Evolutionary conservation across 2,329 filamentous ascomycete species (phyloP), one percentile per base, ranked within the genome.

Genomic region (Colletotrichum sp.): DNA sequence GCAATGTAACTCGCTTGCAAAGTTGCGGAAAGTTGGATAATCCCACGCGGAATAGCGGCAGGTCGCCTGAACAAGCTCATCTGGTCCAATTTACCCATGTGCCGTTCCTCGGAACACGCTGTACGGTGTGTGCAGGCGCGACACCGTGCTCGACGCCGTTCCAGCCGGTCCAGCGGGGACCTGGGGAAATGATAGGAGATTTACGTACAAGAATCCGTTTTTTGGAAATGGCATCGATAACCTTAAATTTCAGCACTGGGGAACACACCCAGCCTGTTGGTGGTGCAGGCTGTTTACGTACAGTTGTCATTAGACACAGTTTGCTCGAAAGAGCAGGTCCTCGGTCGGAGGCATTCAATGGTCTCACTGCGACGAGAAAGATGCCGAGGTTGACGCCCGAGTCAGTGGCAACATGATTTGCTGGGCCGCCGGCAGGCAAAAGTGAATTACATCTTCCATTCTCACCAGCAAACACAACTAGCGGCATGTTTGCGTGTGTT

Each of bases 131-230:
- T 43, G 55, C 16, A n/a, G 28, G 32, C n/a, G 34, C n/a, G 48
- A 36, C 71, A 72, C 55, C 34, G 62, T 48, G 69, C 28, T 16
- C 32, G 21, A n/a, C 65, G 61, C 68, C 30, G 30, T 71, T 3
- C 36, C 38, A 32, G 14, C 52, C 38, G 38, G 55, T 12, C 12
- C 55, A 56, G 34, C 30, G 67, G 32, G 32, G 62, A 75, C 24
- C 43, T 68, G 73, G 69, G 63, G 69, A 64, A 63, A 56, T 69
- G 69, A 62, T 52, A 38, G 26, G 26, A 24, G 14, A 12, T 55
- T 73, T 75, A 75, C 73, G 73, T 75, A 75, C 73, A 30, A 38
- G 52, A 75, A 68, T 68, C 69, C 58, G 38, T 56, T 67, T 38
- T 48, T 72, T 18, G 5, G 13, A n/a, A 13, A 4, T 21, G 38